phyloP scores from a whole-genome alignment of 176 grass and related monocot species.

The Aegilops sharonensis region DNA sequence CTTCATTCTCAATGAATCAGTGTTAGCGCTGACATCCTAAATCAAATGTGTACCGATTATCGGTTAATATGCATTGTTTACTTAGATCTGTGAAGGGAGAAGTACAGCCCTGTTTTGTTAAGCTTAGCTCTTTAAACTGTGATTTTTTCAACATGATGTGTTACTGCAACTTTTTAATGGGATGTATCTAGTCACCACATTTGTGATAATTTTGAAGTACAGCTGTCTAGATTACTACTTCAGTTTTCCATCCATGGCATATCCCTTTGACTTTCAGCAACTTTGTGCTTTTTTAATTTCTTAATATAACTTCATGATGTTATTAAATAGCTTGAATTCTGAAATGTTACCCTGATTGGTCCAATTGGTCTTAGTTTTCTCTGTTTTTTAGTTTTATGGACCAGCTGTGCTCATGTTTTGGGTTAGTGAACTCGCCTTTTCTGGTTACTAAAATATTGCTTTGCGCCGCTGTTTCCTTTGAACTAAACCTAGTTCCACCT shows the following conservation, averaged over 20 bases:
- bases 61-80: background rate
- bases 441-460: background rate
- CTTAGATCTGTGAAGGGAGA: background rate
- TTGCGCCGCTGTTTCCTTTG: background rate
- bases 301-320: background rate
- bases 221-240: background rate
- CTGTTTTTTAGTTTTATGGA: background rate
- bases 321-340: background rate
- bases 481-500: background rate
- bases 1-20: background rate
- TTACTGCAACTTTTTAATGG: background rate
- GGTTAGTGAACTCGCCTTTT: background rate
- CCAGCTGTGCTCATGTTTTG: background rate
- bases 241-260: background rate
- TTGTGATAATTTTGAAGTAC: background rate
- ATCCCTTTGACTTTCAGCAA: background rate
- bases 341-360: slow-evolving; percentile 4
- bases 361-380: background rate
- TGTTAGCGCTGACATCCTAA: background rate
- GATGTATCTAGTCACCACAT: background rate
- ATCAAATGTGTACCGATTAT: background rate
- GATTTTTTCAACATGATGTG: background rate
- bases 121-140: background rate
- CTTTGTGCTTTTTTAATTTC: background rate
- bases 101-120: background rate